Conservation (phyloP, 768 basidiomycete genomes). For the Rhizopogon roseolus region DNA sequence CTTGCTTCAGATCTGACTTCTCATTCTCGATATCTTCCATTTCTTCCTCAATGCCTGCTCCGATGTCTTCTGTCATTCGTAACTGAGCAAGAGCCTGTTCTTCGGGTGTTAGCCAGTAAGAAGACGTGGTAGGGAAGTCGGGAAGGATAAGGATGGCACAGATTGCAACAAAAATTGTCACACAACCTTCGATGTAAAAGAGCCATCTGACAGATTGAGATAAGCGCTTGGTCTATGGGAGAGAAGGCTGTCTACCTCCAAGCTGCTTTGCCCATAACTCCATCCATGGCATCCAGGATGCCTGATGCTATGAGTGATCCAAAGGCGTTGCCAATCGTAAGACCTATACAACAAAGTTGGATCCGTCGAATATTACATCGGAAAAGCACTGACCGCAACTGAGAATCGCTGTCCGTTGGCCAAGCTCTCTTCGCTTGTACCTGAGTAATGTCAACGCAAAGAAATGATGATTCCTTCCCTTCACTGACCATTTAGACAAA, state of each 20-base stretch:
- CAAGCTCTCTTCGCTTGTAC: conserved; percentile 73
- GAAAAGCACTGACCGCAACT: conserved; percentile 38
- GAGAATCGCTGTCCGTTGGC: conserved; percentile 61
- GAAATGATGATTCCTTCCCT: conserved; percentile 21
- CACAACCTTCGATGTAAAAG: conserved; percentile 62
- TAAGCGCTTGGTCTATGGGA: neutral
- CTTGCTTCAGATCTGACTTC: conserved; percentile 46
- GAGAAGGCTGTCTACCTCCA: conserved; percentile 50
- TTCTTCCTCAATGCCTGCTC: conserved; percentile 41
- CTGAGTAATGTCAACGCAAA: conserved; percentile 50
- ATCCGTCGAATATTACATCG: neutral
- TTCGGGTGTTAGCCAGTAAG: conserved; percentile 53
- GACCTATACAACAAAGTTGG: conserved; percentile 24
- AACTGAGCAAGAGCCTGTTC: conserved; percentile 53
- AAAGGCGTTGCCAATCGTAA: conserved; percentile 77
- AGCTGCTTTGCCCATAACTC: conserved; percentile 57
- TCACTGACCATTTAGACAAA: conserved; percentile 31
- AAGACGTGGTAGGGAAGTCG: conserved; percentile 61
- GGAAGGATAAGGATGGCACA: conserved; percentile 62
- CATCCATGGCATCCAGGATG: conserved; percentile 70
- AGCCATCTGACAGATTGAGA: conserved; percentile 49
- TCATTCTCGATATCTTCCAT: conserved; percentile 28
- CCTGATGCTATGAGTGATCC: conserved; percentile 75
- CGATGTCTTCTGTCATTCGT: conserved; percentile 63
- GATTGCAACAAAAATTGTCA: conserved; percentile 48